Evolutionary conservation across 208 protist species (phyloP).

Genomic region (Crithidia mellificae): DNA sequence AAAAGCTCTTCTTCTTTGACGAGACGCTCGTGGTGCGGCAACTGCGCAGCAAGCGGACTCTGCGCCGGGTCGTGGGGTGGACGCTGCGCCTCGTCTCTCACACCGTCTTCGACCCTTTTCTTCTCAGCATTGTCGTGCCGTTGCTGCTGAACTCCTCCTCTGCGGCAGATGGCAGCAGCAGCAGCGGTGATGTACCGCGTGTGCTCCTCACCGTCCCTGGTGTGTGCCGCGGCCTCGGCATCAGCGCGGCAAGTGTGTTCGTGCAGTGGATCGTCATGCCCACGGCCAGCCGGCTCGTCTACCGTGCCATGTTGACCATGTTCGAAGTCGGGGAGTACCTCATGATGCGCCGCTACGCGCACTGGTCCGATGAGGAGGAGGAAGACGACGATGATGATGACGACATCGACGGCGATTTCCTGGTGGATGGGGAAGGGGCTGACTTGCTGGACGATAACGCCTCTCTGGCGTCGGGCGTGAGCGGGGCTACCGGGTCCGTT

Average conservation of each 20-base stretch:
- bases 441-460: slow-evolving; percentile 13
- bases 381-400: slow-evolving; percentile 36
- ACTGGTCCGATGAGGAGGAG: slow-evolving; percentile 42
- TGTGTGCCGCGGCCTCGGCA: slow-evolving; percentile 29
- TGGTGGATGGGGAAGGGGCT: slow-evolving; percentile 4
- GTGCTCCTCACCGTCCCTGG: slow-evolving; percentile 48
- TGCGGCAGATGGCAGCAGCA: neutral
- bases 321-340: slow-evolving; percentile 76
- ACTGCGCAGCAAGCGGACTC: slow-evolving; percentile 64
- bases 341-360: slow-evolving; percentile 68
- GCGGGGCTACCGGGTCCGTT: neutral
- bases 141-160: slow-evolving; percentile 49
- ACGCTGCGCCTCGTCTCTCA: slow-evolving; percentile 55
- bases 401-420: slow-evolving; percentile 9
- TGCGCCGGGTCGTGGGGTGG: slow-evolving; percentile 58
- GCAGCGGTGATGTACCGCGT: slow-evolving; percentile 10
- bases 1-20: slow-evolving; percentile 63
- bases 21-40: slow-evolving; percentile 67
- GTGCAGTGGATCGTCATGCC: slow-evolving; percentile 64
- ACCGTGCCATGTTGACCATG: slow-evolving; percentile 67
- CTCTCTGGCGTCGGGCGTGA: slow-evolving; percentile 21
- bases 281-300: slow-evolving; percentile 46
- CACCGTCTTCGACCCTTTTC: slow-evolving; percentile 65
- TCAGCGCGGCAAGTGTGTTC: slow-evolving; percentile 40
- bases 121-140: slow-evolving; percentile 62